A percentile compares a stretch with the other conserved stretches of the same genome.
Conservation (phyloP, 306 rosid species). For the Casuarina equisetifolia region DNA sequence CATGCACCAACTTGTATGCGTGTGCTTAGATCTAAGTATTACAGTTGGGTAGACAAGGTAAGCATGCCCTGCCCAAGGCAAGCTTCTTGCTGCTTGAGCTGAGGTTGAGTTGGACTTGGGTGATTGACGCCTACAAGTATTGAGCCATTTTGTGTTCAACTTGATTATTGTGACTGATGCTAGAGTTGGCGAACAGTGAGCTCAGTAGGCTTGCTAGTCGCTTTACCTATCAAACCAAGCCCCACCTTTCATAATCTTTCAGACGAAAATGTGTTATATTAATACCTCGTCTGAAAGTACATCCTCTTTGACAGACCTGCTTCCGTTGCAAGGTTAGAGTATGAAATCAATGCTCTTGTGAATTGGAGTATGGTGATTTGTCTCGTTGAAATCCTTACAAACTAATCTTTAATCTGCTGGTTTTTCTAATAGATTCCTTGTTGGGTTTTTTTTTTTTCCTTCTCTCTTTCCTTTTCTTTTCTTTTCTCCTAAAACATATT, state of each 20-base stretch:
- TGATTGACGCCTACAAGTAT: not conserved
- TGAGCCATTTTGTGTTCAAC: not conserved
- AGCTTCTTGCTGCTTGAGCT: not conserved
- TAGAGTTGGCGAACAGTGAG: not conserved
- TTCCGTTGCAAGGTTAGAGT: not conserved
- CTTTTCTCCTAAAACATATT: not conserved
- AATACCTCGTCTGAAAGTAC: not conserved
- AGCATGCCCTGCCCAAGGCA: not conserved
- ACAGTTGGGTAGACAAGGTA: not conserved
- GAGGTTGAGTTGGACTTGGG: not conserved
- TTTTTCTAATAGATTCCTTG: not conserved
- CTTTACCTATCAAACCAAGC: not conserved
- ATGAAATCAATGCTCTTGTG: not conserved
- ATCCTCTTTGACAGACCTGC: not conserved
- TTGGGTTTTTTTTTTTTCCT: not conserved
- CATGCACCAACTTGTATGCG: not conserved
- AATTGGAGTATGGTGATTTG: not conserved
- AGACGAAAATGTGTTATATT: not conserved
- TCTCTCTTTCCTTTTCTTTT: too few species aligned
- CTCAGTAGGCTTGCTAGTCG: not conserved
- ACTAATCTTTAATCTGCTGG: not conserved
- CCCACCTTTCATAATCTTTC: not conserved
- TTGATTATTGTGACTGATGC: not conserved
- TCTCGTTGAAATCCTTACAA: not conserved
- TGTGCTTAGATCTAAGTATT: not conserved